These are phyloP conservation scores for Afroboletus lepidellus DNA, from an alignment of 1,284 basidiomycete genomes.

Conservation along the genomic window DNA sequence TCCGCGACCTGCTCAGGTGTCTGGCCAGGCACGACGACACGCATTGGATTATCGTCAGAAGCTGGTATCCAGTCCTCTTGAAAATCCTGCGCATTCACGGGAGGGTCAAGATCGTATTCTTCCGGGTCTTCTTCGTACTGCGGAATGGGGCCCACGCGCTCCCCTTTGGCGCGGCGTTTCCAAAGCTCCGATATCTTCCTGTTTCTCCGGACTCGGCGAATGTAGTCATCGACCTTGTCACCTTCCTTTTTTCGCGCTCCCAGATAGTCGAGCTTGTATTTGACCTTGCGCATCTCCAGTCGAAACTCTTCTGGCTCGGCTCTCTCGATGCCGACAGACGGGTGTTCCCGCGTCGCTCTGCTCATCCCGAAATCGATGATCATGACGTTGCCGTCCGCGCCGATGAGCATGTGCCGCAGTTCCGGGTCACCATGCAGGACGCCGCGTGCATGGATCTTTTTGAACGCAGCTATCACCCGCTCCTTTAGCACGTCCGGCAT, in stretches of 20 bases:
- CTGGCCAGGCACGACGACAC: slow-evolving; percentile 41
- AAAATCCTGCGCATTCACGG: slow-evolving; percentile 33
- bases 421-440: slow-evolving; percentile 52
- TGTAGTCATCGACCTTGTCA: slow-evolving; percentile 32
- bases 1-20: slow-evolving; percentile 25
- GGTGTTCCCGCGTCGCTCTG: slow-evolving; percentile 38
- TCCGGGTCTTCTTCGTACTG: slow-evolving; percentile 36
- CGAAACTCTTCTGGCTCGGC: slow-evolving; percentile 44
- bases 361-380: slow-evolving; percentile 57
- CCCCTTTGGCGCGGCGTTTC: slow-evolving; percentile 32
- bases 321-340: slow-evolving; percentile 36
- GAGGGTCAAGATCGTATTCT: slow-evolving; percentile 32
- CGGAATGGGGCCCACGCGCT: slow-evolving; percentile 34
- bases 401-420: slow-evolving; percentile 56
- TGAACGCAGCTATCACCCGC: slow-evolving; percentile 47
- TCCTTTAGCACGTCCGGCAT: slow-evolving; percentile 54
- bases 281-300: slow-evolving; percentile 55
- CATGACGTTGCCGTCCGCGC: slow-evolving; percentile 52
- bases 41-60: slow-evolving; percentile 31
- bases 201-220: slow-evolving; percentile 31
- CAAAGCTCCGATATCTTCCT: slow-evolving; percentile 28
- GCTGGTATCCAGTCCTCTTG: slow-evolving; percentile 35
- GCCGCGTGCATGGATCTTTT: slow-evolving; percentile 47
- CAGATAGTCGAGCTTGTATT: slow-evolving; percentile 45
- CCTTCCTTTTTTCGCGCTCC: slow-evolving; percentile 31